A percentile compares a stretch with the other conserved stretches of the same genome.
These are phyloP conservation scores for Beauveria asiatica DNA, from an alignment of 2,329 filamentous ascomycete genomes.

Conservation along the genomic window DNA sequence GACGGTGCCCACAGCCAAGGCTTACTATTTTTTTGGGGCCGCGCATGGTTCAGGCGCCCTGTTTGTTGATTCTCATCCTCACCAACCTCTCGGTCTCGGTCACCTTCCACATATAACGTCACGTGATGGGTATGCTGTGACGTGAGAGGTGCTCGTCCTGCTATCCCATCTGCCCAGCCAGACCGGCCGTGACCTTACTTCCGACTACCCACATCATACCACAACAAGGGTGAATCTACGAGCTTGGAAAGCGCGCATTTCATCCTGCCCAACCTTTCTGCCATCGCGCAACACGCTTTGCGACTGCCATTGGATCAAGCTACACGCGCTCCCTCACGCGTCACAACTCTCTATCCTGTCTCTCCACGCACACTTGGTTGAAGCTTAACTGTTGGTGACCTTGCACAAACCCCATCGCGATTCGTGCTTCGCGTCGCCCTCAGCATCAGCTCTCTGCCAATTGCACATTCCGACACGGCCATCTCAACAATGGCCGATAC, in stretches of 20 bases:
- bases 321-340: conserved; percentile 11
- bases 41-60: neutral
- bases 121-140: conserved; percentile 13
- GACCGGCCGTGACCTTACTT: conserved; percentile 7
- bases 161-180: conserved; percentile 8
- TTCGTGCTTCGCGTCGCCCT: neutral
- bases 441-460: conserved; percentile 4
- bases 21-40: neutral
- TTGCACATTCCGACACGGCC: neutral
- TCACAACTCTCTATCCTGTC: conserved; percentile 8
- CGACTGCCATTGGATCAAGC: conserved; percentile 11
- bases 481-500: conserved; percentile 30
- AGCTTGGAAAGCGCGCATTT: conserved; percentile 9
- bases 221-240: conserved; percentile 8
- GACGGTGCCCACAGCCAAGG: neutral
- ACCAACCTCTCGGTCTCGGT: conserved; percentile 8
- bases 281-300: conserved; percentile 10
- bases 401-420: conserved; percentile 3
- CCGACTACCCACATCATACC: conserved; percentile 10
- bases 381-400: conserved; percentile 10
- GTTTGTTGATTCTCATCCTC: conserved; percentile 5
- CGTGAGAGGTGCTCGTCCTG: conserved; percentile 10
- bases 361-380: conserved; percentile 6
- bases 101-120: conserved; percentile 8
- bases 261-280: conserved; percentile 3